Percentiles rank a stretch among this genome's conserved stretches.
phyloP scores from a whole-genome alignment of 208 protist species.

The Wallacemonas sp. region DNA sequence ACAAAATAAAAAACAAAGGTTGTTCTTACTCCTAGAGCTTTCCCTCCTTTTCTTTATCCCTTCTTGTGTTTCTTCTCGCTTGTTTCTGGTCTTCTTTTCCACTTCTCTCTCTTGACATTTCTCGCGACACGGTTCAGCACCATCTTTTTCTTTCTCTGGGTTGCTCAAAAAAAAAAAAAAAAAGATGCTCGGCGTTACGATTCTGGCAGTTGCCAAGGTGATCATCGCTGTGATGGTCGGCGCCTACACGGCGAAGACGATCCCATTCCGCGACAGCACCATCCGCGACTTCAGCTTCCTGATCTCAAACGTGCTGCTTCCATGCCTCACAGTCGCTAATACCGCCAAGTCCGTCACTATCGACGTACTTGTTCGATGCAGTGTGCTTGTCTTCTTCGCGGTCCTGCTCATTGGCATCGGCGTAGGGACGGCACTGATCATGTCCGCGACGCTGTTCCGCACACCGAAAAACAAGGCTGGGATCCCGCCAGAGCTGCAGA shows the following conservation, averaged over 20 bases:
- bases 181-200: constrained; percentile 61
- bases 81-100: too few relatives aligned
- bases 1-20: too few relatives aligned
- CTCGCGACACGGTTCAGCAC: not conserved
- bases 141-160: not conserved
- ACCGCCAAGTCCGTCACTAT: constrained; percentile 40
- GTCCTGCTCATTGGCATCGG: constrained; percentile 38
- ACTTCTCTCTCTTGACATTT: constrained; percentile 1
- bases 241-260: constrained; percentile 45
- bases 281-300: constrained; percentile 72
- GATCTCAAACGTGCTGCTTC: constrained; percentile 61
- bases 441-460: constrained; percentile 27
- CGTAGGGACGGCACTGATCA: constrained; percentile 18
- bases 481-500: constrained; percentile 49
- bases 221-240: constrained; percentile 76
- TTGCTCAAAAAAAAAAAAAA: not conserved
- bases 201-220: constrained; percentile 73
- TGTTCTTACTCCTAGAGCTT: too few relatives aligned
- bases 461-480: constrained; percentile 32
- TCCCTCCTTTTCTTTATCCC: not conserved
- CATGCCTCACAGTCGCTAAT: constrained; percentile 69
- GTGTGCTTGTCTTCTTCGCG: constrained; percentile 54
- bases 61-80: constrained; percentile 14
- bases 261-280: constrained; percentile 50
- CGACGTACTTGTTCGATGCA: constrained; percentile 46